phyloP scores from a whole-genome alignment of 208 protist species.

The Leishmania braziliensis region DNA sequence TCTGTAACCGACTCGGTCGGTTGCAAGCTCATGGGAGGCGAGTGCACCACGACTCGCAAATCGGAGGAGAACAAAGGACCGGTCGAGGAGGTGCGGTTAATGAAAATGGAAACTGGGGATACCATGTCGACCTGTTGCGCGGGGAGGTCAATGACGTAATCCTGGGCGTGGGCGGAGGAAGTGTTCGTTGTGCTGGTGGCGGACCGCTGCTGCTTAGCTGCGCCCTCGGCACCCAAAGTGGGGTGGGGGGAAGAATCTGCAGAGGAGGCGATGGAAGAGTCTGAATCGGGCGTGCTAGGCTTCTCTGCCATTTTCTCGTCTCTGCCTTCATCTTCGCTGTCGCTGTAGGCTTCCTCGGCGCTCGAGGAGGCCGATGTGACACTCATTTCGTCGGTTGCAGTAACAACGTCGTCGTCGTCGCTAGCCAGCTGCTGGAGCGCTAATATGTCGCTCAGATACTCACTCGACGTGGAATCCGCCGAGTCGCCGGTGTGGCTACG shows the following conservation, averaged over 20 bases:
- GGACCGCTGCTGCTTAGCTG: not conserved
- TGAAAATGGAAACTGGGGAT: constrained; percentile 36
- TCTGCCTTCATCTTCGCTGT: not conserved
- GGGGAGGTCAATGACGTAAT: constrained; percentile 23
- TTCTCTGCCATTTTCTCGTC: not conserved
- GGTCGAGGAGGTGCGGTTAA: constrained; percentile 17
- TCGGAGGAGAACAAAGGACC: constrained; percentile 6
- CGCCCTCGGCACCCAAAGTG: not conserved
- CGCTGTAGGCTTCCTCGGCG: not conserved
- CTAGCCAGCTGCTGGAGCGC: not conserved
- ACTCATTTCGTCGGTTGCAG: not conserved
- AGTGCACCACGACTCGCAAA: constrained; percentile 33
- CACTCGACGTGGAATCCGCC: not conserved
- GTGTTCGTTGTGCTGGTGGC: not conserved
- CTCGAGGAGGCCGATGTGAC: not conserved
- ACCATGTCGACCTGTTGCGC: constrained; percentile 17
- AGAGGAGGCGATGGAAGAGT: not conserved
- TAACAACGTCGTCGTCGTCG: not conserved
- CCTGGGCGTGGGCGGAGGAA: not conserved
- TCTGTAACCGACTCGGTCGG: constrained; percentile 8
- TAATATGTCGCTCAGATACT: not conserved
- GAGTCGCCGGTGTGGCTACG: not conserved
- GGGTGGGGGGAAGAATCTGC: not conserved
- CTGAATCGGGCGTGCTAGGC: not conserved
- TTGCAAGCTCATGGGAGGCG: constrained; percentile 17